phyloP scores from a whole-genome alignment of 1,284 basidiomycete species.

The Leccinum cinnamomeum region DNA sequence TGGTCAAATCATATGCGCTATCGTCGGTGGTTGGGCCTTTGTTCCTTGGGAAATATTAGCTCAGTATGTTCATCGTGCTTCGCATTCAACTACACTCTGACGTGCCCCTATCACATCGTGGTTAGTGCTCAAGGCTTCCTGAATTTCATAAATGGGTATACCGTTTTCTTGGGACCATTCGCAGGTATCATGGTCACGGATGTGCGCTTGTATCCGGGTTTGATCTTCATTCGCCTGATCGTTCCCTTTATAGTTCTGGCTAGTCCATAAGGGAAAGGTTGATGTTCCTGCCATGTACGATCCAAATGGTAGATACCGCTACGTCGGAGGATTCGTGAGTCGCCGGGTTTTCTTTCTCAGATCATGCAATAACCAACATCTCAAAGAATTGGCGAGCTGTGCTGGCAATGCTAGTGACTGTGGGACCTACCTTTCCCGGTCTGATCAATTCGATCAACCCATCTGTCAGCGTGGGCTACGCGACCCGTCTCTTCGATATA shows the following conservation, averaged over 20 bases:
- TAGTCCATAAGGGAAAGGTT: conserved; percentile 60
- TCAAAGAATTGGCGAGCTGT: conserved; percentile 72
- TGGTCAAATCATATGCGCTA: conserved; percentile 60
- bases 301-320: conserved; percentile 63
- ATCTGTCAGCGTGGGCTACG: conserved; percentile 53
- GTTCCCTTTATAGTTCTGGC: conserved; percentile 52
- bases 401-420: conserved; percentile 59
- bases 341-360: conserved; percentile 11
- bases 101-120: conserved; percentile 5
- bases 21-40: conserved; percentile 58
- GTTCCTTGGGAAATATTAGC: conserved; percentile 55
- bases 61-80: conserved; percentile 30
- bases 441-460: conserved; percentile 66
- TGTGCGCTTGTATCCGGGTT: conserved; percentile 39
- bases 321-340: conserved; percentile 61
- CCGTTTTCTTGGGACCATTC: conserved; percentile 70
- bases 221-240: conserved; percentile 7
- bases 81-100: neutral
- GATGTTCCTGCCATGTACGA: conserved; percentile 74
- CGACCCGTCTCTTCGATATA: conserved; percentile 58
- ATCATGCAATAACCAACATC: neutral
- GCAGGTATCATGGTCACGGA: conserved; percentile 74
- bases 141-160: conserved; percentile 65
- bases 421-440: conserved; percentile 67
- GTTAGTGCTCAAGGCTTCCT: conserved; percentile 46